These are phyloP conservation scores for Hyparrhenia diplandra DNA, from an alignment of 176 grass and related monocot species.

Conservation along the genomic window DNA sequence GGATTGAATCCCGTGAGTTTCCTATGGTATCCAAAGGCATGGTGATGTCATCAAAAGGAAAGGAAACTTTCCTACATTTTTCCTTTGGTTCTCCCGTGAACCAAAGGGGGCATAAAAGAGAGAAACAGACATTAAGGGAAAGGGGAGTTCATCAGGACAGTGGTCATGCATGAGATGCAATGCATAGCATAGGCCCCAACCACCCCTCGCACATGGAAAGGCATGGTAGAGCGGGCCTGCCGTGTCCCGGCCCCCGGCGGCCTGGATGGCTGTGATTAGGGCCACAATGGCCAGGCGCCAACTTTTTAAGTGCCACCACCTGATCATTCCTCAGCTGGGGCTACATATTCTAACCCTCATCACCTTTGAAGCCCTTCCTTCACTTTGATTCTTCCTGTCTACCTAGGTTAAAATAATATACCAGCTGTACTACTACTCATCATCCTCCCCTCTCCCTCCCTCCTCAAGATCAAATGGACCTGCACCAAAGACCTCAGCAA, in stretches of 20 bases:
- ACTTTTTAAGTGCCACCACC: constrained; percentile 88
- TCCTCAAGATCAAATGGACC: constrained; percentile 38
- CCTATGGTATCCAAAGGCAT: too few species aligned
- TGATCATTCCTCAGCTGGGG: constrained; percentile 57
- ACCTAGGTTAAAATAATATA: constrained; percentile 53
- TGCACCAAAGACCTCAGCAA: constrained; percentile 23
- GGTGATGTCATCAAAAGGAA: too few species aligned
- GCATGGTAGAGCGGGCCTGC: constrained; percentile 25
- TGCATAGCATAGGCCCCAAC: constrained; percentile 28
- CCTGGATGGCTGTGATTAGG: constrained; percentile 70
- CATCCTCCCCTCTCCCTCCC: neutral
- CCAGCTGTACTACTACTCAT: neutral
- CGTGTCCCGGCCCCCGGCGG: neutral
- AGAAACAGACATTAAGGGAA: neutral
- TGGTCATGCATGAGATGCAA: constrained; percentile 26
- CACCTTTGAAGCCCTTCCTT: constrained; percentile 41
- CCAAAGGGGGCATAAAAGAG: too few species aligned
- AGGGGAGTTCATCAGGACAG: constrained; percentile 22
- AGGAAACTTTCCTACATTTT: too few species aligned
- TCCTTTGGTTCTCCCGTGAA: too few species aligned
- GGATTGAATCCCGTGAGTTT: too few species aligned
- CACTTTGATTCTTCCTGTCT: constrained; percentile 83
- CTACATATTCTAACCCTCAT: constrained; percentile 45
- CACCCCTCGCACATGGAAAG: constrained; percentile 52
- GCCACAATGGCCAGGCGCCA: constrained; percentile 67